Evolutionary conservation across 2,329 filamentous ascomycete species (phyloP).

Genomic region (Monascus ruber): DNA sequence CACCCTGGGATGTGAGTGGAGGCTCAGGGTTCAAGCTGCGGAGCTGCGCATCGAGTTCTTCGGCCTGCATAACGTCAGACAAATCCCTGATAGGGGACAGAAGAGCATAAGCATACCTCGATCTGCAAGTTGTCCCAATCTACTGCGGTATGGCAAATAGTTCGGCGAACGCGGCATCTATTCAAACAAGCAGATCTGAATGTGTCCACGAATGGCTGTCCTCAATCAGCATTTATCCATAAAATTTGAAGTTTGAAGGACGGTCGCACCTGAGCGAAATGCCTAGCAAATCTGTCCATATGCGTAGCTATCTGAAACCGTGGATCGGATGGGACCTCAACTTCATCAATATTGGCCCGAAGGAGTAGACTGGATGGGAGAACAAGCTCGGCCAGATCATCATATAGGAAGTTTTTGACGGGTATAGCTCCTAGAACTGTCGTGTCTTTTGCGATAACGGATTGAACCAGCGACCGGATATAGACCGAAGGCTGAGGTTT

Average conservation of each 20-base stretch:
- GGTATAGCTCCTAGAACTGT: slow-evolving; percentile 56
- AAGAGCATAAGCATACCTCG: slow-evolving; percentile 42
- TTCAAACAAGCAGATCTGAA: slow-evolving; percentile 83
- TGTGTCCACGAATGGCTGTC: slow-evolving; percentile 66
- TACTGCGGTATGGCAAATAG: slow-evolving; percentile 69
- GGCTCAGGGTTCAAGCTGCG: slow-evolving; percentile 51
- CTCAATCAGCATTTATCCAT: slow-evolving; percentile 15
- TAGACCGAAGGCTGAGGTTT: slow-evolving; percentile 76
- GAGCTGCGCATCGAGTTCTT: slow-evolving; percentile 61
- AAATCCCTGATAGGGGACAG: not conserved
- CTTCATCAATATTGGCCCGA: slow-evolving; percentile 61
- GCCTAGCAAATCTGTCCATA: slow-evolving; percentile 58
- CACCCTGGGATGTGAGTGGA: slow-evolving; percentile 42
- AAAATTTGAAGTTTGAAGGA: not conserved
- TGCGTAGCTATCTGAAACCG: slow-evolving; percentile 60
- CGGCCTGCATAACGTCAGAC: slow-evolving; percentile 31
- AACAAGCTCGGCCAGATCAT: slow-evolving; percentile 67
- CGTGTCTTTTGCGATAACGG: slow-evolving; percentile 62
- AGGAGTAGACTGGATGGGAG: slow-evolving; percentile 61
- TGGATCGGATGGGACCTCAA: slow-evolving; percentile 63
- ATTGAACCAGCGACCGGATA: slow-evolving; percentile 67
- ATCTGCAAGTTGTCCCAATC: slow-evolving; percentile 77
- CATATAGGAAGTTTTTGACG: slow-evolving; percentile 64
- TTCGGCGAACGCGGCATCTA: slow-evolving; percentile 74
- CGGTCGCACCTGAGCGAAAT: slow-evolving; percentile 35